Conservation (phyloP, 164 flowering plant species). For the Vitis rotundifolia region DNA sequence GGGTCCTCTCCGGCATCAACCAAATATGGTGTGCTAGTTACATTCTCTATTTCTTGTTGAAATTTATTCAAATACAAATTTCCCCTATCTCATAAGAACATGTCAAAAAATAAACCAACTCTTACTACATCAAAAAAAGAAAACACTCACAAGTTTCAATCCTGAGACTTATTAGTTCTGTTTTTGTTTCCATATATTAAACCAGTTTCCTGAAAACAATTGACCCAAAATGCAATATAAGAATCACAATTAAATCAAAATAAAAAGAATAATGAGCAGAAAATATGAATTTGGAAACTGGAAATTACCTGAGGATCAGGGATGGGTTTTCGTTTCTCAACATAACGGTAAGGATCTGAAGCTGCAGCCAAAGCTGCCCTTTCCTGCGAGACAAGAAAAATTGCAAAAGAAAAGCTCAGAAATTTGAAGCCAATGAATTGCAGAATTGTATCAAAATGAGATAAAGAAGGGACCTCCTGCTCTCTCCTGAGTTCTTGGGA, state of each 20-base stretch:
- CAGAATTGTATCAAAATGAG: background rate
- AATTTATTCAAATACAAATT: no score
- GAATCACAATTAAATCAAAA: background rate
- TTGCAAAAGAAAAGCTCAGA: background rate
- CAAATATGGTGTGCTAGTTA: no score
- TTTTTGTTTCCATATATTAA: conserved; percentile 76
- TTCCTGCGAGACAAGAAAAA: conserved; percentile 41
- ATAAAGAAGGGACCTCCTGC: conserved; percentile 50
- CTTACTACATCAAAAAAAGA: background rate
- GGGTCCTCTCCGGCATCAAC: no score
- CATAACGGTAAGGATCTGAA: conserved; percentile 63
- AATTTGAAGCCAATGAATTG: background rate
- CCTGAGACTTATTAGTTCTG: conserved; percentile 31
- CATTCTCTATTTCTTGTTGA: no score
- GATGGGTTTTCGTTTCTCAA: conserved; percentile 72
- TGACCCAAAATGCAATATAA: background rate
- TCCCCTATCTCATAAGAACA: no score
- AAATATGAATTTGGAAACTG: background rate
- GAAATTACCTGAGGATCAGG: conserved; percentile 84
- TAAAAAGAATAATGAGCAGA: background rate
- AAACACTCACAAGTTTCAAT: conserved; percentile 5
- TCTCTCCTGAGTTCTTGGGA: conserved; percentile 75
- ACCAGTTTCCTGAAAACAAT: conserved; percentile 58
- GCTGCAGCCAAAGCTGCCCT: conserved; percentile 69
- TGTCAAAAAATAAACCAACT: background rate